A percentile compares a stretch with the other conserved stretches of the same genome.
phyloP scores from a whole-genome alignment of 2,329 filamentous ascomycete species.

The Scopulariopsis brevicaulis region DNA sequence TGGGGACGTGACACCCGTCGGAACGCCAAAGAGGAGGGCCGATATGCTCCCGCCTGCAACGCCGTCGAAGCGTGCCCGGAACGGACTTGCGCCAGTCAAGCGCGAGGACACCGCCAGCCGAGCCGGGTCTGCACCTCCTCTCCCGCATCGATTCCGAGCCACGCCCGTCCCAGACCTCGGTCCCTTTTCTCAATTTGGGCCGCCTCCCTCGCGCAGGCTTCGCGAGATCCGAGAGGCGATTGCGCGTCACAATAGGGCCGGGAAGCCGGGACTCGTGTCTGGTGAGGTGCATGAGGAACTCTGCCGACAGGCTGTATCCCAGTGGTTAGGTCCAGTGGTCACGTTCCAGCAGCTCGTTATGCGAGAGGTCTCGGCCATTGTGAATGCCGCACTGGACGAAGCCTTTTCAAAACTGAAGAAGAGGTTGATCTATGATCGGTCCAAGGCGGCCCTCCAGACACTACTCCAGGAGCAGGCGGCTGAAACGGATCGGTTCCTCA shows the following conservation, averaged over 20 bases:
- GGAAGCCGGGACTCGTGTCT: conserved; percentile 46
- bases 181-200: conserved; percentile 25
- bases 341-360: conserved; percentile 36
- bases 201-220: conserved; percentile 24
- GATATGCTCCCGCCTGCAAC: conserved; percentile 16
- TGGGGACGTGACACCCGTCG: conserved; percentile 12
- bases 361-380: conserved; percentile 17
- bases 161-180: neutral
- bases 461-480: conserved; percentile 29
- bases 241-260: conserved; percentile 38
- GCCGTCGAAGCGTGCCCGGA: conserved; percentile 20
- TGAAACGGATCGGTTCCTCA: conserved; percentile 23
- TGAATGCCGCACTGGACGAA: conserved; percentile 31
- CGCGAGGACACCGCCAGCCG: neutral
- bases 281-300: conserved; percentile 49
- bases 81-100: conserved; percentile 8
- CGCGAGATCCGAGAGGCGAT: conserved; percentile 43
- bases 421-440: conserved; percentile 36
- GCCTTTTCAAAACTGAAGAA: conserved; percentile 35
- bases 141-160: conserved; percentile 12
- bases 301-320: conserved; percentile 40
- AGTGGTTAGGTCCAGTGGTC: conserved; percentile 44
- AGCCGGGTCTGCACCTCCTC: neutral
- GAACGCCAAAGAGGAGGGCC: conserved; percentile 16
- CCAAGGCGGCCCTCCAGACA: conserved; percentile 25